These are phyloP conservation scores for Mimosa bimucronata DNA, from an alignment of 306 rosid genomes.

Conservation along the genomic window DNA sequence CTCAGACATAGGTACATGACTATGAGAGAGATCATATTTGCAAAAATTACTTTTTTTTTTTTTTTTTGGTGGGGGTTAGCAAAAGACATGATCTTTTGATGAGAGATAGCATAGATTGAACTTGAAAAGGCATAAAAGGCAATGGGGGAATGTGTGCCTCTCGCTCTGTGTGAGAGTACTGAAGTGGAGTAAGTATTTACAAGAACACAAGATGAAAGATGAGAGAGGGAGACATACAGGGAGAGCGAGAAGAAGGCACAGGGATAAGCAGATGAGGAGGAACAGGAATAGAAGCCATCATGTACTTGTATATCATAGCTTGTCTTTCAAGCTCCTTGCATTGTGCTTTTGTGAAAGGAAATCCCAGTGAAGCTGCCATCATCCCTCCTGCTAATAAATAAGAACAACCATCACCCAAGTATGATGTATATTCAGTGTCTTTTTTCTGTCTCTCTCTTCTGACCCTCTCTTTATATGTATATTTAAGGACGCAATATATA, in stretches of 20 bases:
- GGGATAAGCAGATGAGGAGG: conserved; percentile 70
- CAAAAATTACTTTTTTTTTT: not conserved
- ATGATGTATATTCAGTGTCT: conserved; percentile 25
- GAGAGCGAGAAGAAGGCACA: conserved; percentile 36
- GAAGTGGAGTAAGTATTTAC: not conserved
- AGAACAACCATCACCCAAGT: conserved; percentile 17
- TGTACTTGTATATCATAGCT: conserved; percentile 85
- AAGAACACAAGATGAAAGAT: not conserved
- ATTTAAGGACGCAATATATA: conserved; percentile 36
- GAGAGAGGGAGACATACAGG: conserved; percentile 38
- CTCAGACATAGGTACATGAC: not conserved
- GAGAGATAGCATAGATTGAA: not conserved
- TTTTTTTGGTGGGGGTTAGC: not conserved
- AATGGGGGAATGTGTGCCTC: not conserved
- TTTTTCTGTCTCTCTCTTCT: conserved; percentile 40
- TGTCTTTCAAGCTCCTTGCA: conserved; percentile 87
- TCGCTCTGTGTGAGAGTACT: conserved; percentile 12
- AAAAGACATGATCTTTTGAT: conserved; percentile 36
- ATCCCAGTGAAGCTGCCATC: conserved; percentile 68
- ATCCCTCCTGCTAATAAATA: conserved; percentile 42
- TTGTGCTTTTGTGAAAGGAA: conserved; percentile 77
- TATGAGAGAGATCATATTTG: not conserved
- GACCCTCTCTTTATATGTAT: conserved; percentile 24
- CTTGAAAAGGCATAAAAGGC: conserved; percentile 1
- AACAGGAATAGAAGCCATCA: conserved; percentile 74